Evolutionary conservation across 345 rosid genomes (phyloP).

Genomic region (Dovyalis caffra): DNA sequence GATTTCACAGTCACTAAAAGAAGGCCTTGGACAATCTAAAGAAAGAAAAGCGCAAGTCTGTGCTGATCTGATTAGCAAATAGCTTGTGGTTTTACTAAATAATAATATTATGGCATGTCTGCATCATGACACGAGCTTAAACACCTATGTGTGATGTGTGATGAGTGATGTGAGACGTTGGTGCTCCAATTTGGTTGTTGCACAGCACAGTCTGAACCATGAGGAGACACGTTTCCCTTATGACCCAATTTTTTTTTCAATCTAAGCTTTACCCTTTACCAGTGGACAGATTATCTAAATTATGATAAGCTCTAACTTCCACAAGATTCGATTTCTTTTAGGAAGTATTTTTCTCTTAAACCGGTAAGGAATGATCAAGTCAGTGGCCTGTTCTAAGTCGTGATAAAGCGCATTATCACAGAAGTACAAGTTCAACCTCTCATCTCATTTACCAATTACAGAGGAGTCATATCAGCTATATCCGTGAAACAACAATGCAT

Average conservation of each 20-base stretch:
- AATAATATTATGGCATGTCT: background rate
- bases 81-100: conserved; percentile 11
- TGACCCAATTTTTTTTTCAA: background rate
- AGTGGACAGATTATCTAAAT: conserved; percentile 6
- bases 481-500: conserved; percentile 9
- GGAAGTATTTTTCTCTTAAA: background rate
- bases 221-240: conserved; percentile 22
- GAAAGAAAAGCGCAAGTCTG: conserved; percentile 32
- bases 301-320: background rate
- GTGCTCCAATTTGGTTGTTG: conserved; percentile 26
- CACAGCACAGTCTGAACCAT: conserved; percentile 11
- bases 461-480: background rate
- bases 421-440: background rate
- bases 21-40: conserved; percentile 22
- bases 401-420: conserved; percentile 26
- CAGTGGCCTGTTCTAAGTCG: conserved; percentile 8
- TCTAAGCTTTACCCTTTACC: background rate
- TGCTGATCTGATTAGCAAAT: conserved; percentile 26
- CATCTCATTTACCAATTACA: background rate
- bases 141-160: conserved; percentile 5
- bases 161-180: conserved; percentile 2
- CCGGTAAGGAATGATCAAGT: conserved; percentile 10
- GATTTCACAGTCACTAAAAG: conserved; percentile 34
- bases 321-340: background rate
- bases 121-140: background rate